Evolutionary conservation across 805 yeast genomes (phyloP), one percentile per base, ranked within the genome.

Genomic region (Kodamaea hsintzibuensis): DNA sequence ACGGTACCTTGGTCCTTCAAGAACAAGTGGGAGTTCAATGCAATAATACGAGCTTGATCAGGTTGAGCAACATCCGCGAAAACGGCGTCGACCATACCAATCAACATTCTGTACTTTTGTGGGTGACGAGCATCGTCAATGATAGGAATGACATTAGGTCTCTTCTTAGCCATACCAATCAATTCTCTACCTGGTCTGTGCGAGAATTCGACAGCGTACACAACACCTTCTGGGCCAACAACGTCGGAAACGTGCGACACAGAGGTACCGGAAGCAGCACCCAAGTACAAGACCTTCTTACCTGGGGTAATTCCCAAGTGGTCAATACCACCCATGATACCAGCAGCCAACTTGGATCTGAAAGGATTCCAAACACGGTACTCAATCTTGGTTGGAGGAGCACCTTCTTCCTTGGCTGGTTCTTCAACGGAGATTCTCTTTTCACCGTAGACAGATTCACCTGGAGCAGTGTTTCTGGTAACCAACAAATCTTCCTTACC

Each of bases 321-420:
- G 73, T 93, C 99, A 65, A 95, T 79, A 88, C 99, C 99, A 80
- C 99, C 99, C 91, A 95, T 89, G 64, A 95, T 90, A 89, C 99
- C 99, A 59, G 99, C 99, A 73, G 99, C 99, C 80, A 95, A 82
- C 84, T 95, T 95, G 56, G 98, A 93, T 86, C 99, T 89, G 89
- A 95, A 95, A 60, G 99, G 99, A 80, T 95, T 95, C 99, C 99
- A 95, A 64, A 95, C 99, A 84, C 99, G 92, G 86, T 95, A 95
- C 82, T 95, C 99, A 58, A 86, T 83, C 82, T 95, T 95, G 69
- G 98, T 91, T 62, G 95, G 85, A 63, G 95, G 89, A 55, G 86
- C 89, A 69, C 88, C 88, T 69, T 88, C 96, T 70, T 88, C 96
- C 67, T 80, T 84, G 55, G 93, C 83, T 62, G 98, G 96, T 72